Base-by-base conservation (phyloP, 331 rosid genomes). In the Acacia pycnantha region DNA sequence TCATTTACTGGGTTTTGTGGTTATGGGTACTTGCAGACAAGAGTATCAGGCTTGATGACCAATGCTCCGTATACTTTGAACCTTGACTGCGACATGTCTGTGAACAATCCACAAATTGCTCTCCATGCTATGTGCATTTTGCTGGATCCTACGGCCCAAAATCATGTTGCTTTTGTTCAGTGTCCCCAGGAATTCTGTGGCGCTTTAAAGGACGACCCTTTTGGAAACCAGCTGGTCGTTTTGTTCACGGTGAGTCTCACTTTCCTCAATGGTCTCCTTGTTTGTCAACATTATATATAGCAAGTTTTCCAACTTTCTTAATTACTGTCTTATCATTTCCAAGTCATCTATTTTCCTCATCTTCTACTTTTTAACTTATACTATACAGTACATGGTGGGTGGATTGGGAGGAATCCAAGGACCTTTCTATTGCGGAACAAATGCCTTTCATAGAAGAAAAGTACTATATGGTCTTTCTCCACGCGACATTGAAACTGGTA, bases 51-150 rank as follows among this genome's bases (percentile, higher is more conserved):
- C 13, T 18, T 94, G 86, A 88, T 94, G 83, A 92, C 92, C 11
- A 94, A 94, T 80, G 97, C 92, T 18, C 98, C 97, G 0, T 90
- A 79, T 18, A 89, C 82, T 79, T 16, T 91, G 81, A 92, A 91
- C 31, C 91, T 94, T 3, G 97, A 94, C 19, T 94, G 97, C n/a
- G 97, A 92, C 83, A 94, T 94, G 97, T 89, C 83, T 70, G 91
- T 56, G 26, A 91, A 88, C 87, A 86, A 89, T 62, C 92, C 98
- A 41, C 81, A 89, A 6, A 54, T 79, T 37, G 61, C 79, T 78
- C 65, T 54, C 0, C 89, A 90, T 58, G 92, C 88, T 1, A 79
- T 92, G 90, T 85, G 97, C 79, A 40, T 89, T 33, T 66, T 94
- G 31, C 83, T 82, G 11, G 86, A 80, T 62, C 66, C 91, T 15